Base-by-base conservation (phyloP, 495 filamentous ascomycete species). In the Penicillium coprophilum region DNA sequence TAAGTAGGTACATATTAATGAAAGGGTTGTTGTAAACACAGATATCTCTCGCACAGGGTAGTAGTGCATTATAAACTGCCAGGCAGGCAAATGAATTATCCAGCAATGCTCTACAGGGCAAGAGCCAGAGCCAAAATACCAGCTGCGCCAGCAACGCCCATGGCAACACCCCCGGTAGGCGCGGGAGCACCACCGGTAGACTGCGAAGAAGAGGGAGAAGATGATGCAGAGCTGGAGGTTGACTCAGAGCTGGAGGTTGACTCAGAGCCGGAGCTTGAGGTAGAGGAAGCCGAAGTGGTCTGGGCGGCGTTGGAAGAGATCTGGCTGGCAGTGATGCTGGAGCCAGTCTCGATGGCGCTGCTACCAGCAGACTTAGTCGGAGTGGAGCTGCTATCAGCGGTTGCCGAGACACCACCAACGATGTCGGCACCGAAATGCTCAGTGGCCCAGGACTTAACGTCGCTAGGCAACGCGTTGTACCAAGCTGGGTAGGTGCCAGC, bases 381-480 rank as follows among this genome's bases (percentile, higher is more conserved):
- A 21, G 32, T 40, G 13, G 30, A 13, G 15, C 4, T 20, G 36
- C 36, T 38, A n/a, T 40, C 24, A 23, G 30, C 20, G 21, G 41
- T 53, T 23, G 20, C 40, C 15, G 51, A 45, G 20, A 39, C 23
- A 9, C 27, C 56, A 32, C 27, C 56, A 32, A 23, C 6, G 20
- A 55, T 5, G 7, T 20, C 8, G 13, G 31, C 47, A 3, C 15
- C 46, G 13, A 55, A 34, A 6, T 54, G 31, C 11, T 53, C 38
- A 11, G 55, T 66, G 34, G 58, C 60, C 57, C 58, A 66, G 30
- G 63, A 61, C 53, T 63, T 64, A 38, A 68, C 65, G 48, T 59
- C 65, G 52, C 39, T 52, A 19, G 65, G 65, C 21, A 68, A 53
- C n/a, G 15, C 21, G 50, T 55, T 68, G 44, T 68, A 68, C 65